These are phyloP conservation scores for Plantago lanceolata DNA, from an alignment of 305 asterid genomes.

Conservation along the genomic window DNA sequence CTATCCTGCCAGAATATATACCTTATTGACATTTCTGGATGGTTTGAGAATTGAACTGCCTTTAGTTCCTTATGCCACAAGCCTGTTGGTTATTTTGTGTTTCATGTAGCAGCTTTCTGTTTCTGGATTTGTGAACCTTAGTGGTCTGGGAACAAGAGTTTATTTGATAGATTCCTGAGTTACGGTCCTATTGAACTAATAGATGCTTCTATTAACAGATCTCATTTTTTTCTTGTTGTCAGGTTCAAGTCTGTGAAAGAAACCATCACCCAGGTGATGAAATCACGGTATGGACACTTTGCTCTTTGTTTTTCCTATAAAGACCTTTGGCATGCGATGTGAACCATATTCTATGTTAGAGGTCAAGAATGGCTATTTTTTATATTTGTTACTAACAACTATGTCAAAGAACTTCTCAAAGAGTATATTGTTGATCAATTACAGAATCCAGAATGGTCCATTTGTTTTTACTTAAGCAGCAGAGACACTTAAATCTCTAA, in stretches of 20 bases:
- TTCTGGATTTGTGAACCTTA: too few relatives aligned
- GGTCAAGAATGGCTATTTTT: too few relatives aligned
- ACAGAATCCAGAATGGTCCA: not conserved
- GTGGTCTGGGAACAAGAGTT: not conserved
- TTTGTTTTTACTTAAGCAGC: not conserved
- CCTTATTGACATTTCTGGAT: not conserved
- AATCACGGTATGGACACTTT: conserved; percentile 49
- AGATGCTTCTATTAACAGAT: conserved; percentile 12
- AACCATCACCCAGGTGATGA: conserved; percentile 89
- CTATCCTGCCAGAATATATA: too few relatives aligned
- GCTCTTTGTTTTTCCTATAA: not conserved
- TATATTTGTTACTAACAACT: too few relatives aligned
- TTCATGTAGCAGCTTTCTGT: too few relatives aligned
- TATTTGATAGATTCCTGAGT: not conserved
- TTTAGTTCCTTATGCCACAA: too few relatives aligned
- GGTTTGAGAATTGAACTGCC: too few relatives aligned
- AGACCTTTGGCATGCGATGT: not conserved
- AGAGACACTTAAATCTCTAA: not conserved
- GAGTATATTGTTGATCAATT: too few relatives aligned
- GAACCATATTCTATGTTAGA: not conserved
- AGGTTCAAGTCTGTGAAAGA: conserved; percentile 91
- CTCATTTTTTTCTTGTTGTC: conserved; percentile 30
- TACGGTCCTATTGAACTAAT: not conserved
- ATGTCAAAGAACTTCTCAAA: not conserved
- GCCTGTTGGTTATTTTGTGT: too few relatives aligned